These are phyloP conservation scores for Sporothrix humicola DNA, from an alignment of 2,329 filamentous ascomycete genomes.

Conservation along the genomic window DNA sequence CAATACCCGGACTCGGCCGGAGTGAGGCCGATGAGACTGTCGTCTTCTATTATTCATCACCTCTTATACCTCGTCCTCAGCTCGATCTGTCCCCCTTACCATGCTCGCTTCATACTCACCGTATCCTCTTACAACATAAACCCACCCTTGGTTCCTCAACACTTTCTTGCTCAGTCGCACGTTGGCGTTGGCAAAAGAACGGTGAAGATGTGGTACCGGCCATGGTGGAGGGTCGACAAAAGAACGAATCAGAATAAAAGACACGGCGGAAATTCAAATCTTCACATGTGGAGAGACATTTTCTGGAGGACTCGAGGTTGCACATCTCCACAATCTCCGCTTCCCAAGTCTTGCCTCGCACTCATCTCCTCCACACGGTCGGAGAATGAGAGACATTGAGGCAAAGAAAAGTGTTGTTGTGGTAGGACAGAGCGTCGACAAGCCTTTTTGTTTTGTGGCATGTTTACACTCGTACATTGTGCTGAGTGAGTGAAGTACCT, in stretches of 20 bases:
- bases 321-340: slow-evolving; percentile 10
- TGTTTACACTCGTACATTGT: too few relatives aligned
- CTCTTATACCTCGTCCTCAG: neutral
- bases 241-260: neutral
- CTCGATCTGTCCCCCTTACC: neutral
- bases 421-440: neutral
- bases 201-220: neutral
- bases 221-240: neutral
- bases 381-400: slow-evolving; percentile 17
- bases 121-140: too few relatives aligned
- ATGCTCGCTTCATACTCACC: too few relatives aligned
- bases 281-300: neutral
- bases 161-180: slow-evolving; percentile 20
- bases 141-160: neutral
- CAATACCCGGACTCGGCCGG: neutral
- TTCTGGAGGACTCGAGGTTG: neutral
- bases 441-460: too few relatives aligned
- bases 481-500: neutral
- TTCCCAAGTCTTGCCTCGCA: neutral
- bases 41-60: neutral
- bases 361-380: neutral
- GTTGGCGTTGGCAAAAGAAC: neutral
- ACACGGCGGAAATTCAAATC: too few relatives aligned
- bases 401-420: neutral
- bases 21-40: neutral